Percentiles rank a stretch among this genome's conserved stretches.
These are phyloP conservation scores for Paramecium primaurelia DNA, from an alignment of 73 alveolate genomes.

Conservation along the genomic window DNA sequence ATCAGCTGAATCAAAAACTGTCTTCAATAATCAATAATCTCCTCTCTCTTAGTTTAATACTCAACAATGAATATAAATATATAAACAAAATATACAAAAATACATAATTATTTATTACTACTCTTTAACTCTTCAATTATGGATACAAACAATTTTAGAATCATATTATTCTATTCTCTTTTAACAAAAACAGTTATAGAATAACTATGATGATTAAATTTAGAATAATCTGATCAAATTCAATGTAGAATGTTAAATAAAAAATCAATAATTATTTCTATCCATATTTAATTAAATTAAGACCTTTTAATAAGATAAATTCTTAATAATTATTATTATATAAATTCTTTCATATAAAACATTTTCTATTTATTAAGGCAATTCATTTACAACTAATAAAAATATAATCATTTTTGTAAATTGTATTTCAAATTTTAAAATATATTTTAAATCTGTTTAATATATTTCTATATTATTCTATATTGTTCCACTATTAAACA, in stretches of 20 bases:
- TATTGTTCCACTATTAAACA: neutral
- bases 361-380: neutral
- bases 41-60: slow-evolving; percentile 39
- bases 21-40: slow-evolving; percentile 2
- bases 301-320: neutral
- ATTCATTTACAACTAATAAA: neutral
- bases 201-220: neutral
- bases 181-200: neutral
- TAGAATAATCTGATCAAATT: neutral
- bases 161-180: neutral
- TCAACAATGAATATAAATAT: neutral
- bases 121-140: neutral
- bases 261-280: neutral
- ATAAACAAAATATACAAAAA: neutral
- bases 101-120: neutral
- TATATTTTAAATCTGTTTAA: too few species aligned
- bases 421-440: neutral
- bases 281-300: neutral
- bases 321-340: neutral
- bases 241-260: neutral
- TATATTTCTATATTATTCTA: too few species aligned
- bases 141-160: neutral
- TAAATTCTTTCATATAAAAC: neutral
- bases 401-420: neutral
- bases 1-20: neutral